Percentiles rank a stretch among this genome's conserved stretches.
Evolutionary conservation across 1,284 basidiomycete species (phyloP).

Genomic region (Cutaneotrichosporon sp.): DNA sequence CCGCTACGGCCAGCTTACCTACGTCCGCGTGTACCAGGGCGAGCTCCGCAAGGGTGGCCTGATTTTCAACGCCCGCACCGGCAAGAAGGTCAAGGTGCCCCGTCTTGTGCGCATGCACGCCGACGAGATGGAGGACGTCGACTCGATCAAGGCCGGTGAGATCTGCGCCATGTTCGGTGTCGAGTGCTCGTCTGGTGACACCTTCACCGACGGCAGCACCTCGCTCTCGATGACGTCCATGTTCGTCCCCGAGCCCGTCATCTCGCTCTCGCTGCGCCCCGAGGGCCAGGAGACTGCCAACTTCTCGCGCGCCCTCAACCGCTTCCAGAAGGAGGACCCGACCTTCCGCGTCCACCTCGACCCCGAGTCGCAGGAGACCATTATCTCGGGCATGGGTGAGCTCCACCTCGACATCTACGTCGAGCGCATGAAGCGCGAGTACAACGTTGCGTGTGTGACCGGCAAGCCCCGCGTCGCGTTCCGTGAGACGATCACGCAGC

Average conservation of each 20-base stretch:
- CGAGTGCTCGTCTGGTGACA: conserved; percentile 97
- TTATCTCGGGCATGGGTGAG: conserved; percentile 99
- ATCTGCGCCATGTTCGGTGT: conserved; percentile 99
- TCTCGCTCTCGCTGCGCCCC: conserved; percentile 91
- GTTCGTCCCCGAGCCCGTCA: conserved; percentile 98
- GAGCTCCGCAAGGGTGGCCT: conserved; percentile 78
- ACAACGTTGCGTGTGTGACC: conserved; percentile 89
- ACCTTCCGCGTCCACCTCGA: conserved; percentile 99
- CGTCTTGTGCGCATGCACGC: conserved; percentile 96
- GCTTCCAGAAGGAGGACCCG: conserved; percentile 99
- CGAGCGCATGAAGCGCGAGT: conserved; percentile 97
- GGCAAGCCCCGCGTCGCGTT: conserved; percentile 97
- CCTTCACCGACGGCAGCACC: conserved; percentile 90
- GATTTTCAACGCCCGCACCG: conserved; percentile 92
- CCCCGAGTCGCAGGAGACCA: conserved; percentile 96
- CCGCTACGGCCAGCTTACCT: conserved; percentile 94
- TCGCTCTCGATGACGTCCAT: conserved; percentile 93
- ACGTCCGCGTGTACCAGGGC: conserved; percentile 99
- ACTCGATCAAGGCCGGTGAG: conserved; percentile 94
- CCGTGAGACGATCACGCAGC: conserved; percentile 87
- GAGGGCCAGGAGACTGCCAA: conserved; percentile 90
- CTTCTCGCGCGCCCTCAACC: conserved; percentile 94
- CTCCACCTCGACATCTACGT: conserved; percentile 99
- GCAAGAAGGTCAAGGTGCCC: conserved; percentile 98
- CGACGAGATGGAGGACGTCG: conserved; percentile 99